A percentile compares a stretch with the other conserved stretches of the same genome.
These are phyloP conservation scores for Paraleonurus japonicus DNA, from an alignment of 257 asterid species.

Conservation along the genomic window DNA sequence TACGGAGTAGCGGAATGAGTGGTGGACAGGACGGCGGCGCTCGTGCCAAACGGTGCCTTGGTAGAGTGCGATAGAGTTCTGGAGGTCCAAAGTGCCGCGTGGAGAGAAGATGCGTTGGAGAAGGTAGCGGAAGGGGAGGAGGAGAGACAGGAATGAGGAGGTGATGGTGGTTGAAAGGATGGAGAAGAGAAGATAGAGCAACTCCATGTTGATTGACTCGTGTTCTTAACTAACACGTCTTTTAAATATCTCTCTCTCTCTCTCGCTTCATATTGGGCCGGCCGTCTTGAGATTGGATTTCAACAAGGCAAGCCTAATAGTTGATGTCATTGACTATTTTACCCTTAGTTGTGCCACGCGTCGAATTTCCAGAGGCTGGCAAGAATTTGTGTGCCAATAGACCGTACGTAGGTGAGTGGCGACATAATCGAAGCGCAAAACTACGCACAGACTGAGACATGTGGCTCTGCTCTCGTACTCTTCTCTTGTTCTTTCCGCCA, in stretches of 20 bases:
- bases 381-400: neutral
- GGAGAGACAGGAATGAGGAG: slow-evolving; percentile 47
- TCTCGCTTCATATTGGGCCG: neutral
- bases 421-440: slow-evolving; percentile 20
- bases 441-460: neutral
- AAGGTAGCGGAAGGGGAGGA: slow-evolving; percentile 54
- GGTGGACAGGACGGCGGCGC: slow-evolving; percentile 90
- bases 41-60: slow-evolving; percentile 92
- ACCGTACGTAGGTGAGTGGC: slow-evolving; percentile 17
- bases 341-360: slow-evolving; percentile 17
- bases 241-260: neutral
- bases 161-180: slow-evolving; percentile 48
- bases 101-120: slow-evolving; percentile 38
- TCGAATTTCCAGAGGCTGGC: neutral
- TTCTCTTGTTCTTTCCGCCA: slow-evolving; percentile 6
- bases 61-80: slow-evolving; percentile 41
- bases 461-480: slow-evolving; percentile 36
- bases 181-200: slow-evolving; percentile 63
- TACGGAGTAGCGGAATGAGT: slow-evolving; percentile 75
- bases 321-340: neutral
- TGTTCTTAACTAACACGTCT: neutral
- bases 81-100: slow-evolving; percentile 7
- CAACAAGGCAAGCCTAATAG: too few species aligned
- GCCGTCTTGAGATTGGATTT: neutral
- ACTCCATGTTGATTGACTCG: slow-evolving; percentile 48